Conservation (phyloP, 2,329 filamentous ascomycete genomes). For the Nothopassalora personata region DNA sequence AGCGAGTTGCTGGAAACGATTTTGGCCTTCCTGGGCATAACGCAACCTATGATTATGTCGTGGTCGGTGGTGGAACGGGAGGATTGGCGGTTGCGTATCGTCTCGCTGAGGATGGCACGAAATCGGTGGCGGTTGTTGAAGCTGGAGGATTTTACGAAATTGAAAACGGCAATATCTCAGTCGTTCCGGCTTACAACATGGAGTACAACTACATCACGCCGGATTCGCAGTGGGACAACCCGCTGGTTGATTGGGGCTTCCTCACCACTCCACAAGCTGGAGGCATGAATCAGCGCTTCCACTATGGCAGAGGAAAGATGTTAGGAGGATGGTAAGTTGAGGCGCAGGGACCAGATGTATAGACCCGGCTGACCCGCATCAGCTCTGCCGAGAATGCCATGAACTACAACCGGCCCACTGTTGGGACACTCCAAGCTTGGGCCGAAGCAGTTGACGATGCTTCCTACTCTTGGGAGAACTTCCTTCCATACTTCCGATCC, state of each 20-base stretch:
- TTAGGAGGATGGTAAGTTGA: constrained; percentile 15
- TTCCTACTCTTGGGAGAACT: constrained; percentile 26
- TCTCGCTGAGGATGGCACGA: constrained; percentile 12
- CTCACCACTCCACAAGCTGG: constrained; percentile 5
- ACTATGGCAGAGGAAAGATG: constrained; percentile 27
- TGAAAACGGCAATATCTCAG: constrained; percentile 19
- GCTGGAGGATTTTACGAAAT: constrained; percentile 23
- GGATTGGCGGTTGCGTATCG: constrained; percentile 20
- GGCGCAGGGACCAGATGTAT: neutral
- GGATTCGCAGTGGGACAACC: constrained; percentile 4
- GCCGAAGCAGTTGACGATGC: constrained; percentile 31
- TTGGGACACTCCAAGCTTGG: constrained; percentile 23
- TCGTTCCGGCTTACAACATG: constrained; percentile 19
- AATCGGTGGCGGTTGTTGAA: constrained; percentile 24
- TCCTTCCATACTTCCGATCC: neutral
- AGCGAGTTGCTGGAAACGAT: neutral
- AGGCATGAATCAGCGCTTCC: neutral
- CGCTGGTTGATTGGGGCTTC: constrained; percentile 16
- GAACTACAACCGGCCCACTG: constrained; percentile 29
- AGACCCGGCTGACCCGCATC: neutral
- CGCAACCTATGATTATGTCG: constrained; percentile 14
- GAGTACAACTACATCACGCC: constrained; percentile 5
- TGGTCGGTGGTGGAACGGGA: constrained; percentile 21
- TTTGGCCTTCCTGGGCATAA: constrained; percentile 13
- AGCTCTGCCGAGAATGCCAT: constrained; percentile 24